Evolutionary conservation across 106 monocot species (phyloP), one percentile per base, ranked within the genome.

Genomic region (Acorus gramineus): DNA sequence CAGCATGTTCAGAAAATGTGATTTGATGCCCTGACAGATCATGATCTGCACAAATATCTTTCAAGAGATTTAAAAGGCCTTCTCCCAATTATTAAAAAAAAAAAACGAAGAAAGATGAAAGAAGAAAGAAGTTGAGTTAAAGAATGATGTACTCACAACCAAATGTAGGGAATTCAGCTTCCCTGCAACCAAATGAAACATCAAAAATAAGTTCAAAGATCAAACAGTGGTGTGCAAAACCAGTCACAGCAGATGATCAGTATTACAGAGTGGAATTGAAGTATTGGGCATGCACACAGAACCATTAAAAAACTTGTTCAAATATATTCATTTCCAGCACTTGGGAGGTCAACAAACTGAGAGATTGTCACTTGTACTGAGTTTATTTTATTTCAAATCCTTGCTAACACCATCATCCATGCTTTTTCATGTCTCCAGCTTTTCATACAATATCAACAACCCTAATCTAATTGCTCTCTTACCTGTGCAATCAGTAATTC

Each of bases 11-110:
- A 48, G 74, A 6, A 60, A 77, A 72, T 44, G 77, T 9, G 9
- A 73, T 53, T 57, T 66, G 73, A 49, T 79, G 80, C 44, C 66
- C 67, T 49, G 77, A 59, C 9, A 80, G 53, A 62, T 90, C 90
- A 50, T 67, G 66, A 76, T 84, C 91, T 91, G 81, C 78, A 71
- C 7, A 8, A n/a, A 7, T 28, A 64, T 2, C 12, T 57, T 11
- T 45, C 51, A 62, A 10, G 61, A 69, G 56, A 8, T 55, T 47
- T 45, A 13, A 4, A 45, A 53, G 13, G 28, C 12, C 63, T 14
- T 6, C 44, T 44, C 45, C 54, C n/a, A 66, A 55, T 0, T 53
- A 46, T 64, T 57, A n/a, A 72, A 11, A 14, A 2, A 56, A 12
- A 52, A 7, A n/a, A n/a, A n/a, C n/a, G 64, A 7, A 9, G 11